phyloP scores from a whole-genome alignment of 306 rosid genomes.

The Fragaria ananassa region DNA sequence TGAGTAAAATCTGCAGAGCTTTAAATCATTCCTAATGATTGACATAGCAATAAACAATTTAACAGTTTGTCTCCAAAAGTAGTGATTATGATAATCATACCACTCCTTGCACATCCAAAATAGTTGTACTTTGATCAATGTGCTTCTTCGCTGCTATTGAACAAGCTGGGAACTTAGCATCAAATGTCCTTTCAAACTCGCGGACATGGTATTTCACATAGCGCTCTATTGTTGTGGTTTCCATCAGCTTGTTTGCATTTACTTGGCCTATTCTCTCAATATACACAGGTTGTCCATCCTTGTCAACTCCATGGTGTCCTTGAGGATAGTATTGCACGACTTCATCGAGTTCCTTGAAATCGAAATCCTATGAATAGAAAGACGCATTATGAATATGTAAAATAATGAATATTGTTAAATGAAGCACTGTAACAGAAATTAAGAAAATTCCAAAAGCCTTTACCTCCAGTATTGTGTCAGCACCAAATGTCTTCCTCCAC shows the following conservation, averaged over 20 bases:
- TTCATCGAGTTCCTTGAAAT: conserved; percentile 65
- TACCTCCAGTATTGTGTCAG: conserved; percentile 75
- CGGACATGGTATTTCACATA: conserved; percentile 71
- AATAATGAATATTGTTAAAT: neutral
- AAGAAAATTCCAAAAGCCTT: conserved; percentile 6
- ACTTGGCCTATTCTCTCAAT: conserved; percentile 81
- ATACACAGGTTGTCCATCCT: conserved; percentile 89
- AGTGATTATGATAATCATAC: conserved; percentile 43
- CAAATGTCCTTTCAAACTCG: conserved; percentile 85
- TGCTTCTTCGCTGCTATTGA: conserved; percentile 86
- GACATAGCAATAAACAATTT: neutral
- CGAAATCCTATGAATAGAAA: conserved; percentile 52
- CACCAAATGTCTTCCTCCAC: conserved; percentile 85
- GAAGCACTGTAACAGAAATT: neutral
- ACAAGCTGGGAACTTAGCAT: conserved; percentile 78
- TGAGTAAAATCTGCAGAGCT: neutral
- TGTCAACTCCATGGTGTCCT: conserved; percentile 90
- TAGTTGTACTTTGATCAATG: conserved; percentile 93
- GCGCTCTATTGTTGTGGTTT: conserved; percentile 82
- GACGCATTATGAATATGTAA: neutral
- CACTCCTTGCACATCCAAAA: conserved; percentile 94
- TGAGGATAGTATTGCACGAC: conserved; percentile 84
- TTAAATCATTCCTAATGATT: neutral
- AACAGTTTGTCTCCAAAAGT: neutral
- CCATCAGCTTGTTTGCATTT: conserved; percentile 65